phyloP scores from a whole-genome alignment of 306 rosid genomes.

The Luffa acutangula region DNA sequence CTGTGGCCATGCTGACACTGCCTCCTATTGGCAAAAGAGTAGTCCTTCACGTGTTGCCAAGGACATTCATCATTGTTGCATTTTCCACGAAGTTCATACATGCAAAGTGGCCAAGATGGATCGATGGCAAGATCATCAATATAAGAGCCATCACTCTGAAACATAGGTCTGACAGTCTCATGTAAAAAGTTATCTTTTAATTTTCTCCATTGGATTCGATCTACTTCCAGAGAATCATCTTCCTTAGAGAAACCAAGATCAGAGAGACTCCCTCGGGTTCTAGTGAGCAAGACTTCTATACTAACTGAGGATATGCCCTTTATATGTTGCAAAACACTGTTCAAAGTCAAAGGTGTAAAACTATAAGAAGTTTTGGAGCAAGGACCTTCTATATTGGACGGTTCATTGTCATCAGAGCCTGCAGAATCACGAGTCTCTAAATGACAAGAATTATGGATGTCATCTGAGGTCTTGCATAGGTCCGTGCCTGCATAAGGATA shows the following conservation, averaged over 20 bases:
- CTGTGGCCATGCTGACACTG: slow-evolving; percentile 26
- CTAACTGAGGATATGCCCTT: slow-evolving; percentile 27
- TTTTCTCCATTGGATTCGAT: slow-evolving; percentile 23
- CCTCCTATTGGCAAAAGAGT: slow-evolving; percentile 21
- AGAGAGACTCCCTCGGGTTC: slow-evolving; percentile 17
- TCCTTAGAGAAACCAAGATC: slow-evolving; percentile 21
- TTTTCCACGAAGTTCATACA: slow-evolving; percentile 96
- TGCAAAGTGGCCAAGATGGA: slow-evolving; percentile 89
- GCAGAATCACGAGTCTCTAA: slow-evolving; percentile 20
- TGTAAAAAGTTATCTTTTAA: slow-evolving; percentile 18
- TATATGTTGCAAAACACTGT: slow-evolving; percentile 60
- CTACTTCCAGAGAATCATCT: slow-evolving; percentile 21
- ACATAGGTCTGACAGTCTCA: slow-evolving; percentile 26
- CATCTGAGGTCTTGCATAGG: slow-evolving; percentile 24
- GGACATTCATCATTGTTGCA: slow-evolving; percentile 97
- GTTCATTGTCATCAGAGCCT: slow-evolving; percentile 31
- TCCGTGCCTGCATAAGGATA: slow-evolving; percentile 18
- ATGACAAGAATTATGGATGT: slow-evolving; percentile 31
- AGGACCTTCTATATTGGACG: slow-evolving; percentile 23
- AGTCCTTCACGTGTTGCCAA: slow-evolving; percentile 87
- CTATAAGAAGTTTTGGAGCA: slow-evolving; percentile 17
- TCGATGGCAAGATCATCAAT: slow-evolving; percentile 49
- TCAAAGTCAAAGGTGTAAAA: slow-evolving; percentile 26
- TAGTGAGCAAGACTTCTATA: slow-evolving; percentile 25
- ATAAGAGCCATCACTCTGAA: slow-evolving; percentile 50